A percentile compares a stretch with the other conserved stretches of the same genome.
phyloP scores from a whole-genome alignment of 2,329 filamentous ascomycete genomes.

The Calonectria montana region DNA sequence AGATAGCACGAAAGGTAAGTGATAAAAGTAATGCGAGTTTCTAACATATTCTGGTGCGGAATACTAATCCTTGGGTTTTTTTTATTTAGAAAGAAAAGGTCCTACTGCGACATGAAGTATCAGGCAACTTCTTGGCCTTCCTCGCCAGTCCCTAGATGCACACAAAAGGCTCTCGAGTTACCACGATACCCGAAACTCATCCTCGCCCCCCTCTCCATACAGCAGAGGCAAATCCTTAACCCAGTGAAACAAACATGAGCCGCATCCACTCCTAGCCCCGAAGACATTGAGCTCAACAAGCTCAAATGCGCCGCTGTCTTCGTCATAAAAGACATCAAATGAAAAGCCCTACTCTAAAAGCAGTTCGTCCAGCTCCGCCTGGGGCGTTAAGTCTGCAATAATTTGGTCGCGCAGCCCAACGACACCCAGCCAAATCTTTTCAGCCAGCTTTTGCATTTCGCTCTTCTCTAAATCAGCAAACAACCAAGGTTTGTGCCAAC shows the following conservation, averaged over 20 bases:
- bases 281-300: slow-evolving; percentile 16
- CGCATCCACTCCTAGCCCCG: slow-evolving; percentile 16
- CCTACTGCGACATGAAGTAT: too few species aligned
- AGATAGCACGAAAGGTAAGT: too few species aligned
- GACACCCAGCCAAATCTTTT: slow-evolving; percentile 32
- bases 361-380: neutral
- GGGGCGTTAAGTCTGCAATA: slow-evolving; percentile 34
- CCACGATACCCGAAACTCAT: slow-evolving; percentile 7
- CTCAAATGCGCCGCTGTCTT: neutral
- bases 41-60: too few species aligned
- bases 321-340: slow-evolving; percentile 12
- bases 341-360: slow-evolving; percentile 1
- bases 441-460: slow-evolving; percentile 17
- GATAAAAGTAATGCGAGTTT: too few species aligned
- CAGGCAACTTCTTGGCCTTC: neutral
- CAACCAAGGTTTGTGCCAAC: slow-evolving; percentile 13
- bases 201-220: slow-evolving; percentile 42
- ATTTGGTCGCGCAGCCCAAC: slow-evolving; percentile 42
- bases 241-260: slow-evolving; percentile 13
- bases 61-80: too few species aligned
- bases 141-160: neutral
- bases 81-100: too few species aligned
- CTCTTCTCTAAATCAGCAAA: slow-evolving; percentile 8
- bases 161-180: neutral
- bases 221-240: slow-evolving; percentile 47